These are phyloP conservation scores for Mortierella sp. DNA, from an alignment of 371 early-diverging fungal genomes.

Conservation along the genomic window DNA sequence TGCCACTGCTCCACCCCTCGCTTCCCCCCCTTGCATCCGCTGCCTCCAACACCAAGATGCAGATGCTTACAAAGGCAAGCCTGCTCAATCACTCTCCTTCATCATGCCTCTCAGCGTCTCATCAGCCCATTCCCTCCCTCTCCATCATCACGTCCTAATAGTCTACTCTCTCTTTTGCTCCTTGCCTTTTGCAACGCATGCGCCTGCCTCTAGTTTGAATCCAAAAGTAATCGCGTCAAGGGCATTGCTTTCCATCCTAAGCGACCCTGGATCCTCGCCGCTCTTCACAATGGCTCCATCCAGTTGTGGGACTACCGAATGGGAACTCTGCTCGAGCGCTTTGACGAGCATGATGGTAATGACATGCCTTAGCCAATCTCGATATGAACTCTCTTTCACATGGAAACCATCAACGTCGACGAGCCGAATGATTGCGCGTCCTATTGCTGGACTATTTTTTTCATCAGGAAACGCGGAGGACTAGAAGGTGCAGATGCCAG, in stretches of 20 bases:
- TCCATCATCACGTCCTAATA: neutral
- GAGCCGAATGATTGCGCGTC: too few species aligned
- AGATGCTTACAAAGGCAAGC: slow-evolving; percentile 86
- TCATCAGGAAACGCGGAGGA: too few species aligned
- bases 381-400: too few species aligned
- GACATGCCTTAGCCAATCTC: too few species aligned
- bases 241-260: slow-evolving; percentile 98
- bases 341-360: slow-evolving; percentile 99
- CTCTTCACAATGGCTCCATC: slow-evolving; percentile 98
- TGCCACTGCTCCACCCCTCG: neutral
- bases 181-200: neutral
- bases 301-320: slow-evolving; percentile 99
- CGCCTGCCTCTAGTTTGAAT: slow-evolving; percentile 82
- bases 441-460: too few species aligned
- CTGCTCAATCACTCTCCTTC: neutral
- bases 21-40: neutral
- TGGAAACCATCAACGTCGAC: too few species aligned
- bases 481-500: too few species aligned
- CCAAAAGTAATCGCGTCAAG: slow-evolving; percentile 98
- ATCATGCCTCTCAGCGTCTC: too few species aligned
- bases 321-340: slow-evolving; percentile 96
- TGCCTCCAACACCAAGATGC: slow-evolving; percentile 66
- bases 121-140: neutral
- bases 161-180: neutral
- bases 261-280: slow-evolving; percentile 97